These are phyloP conservation scores for Staphylotrichum tortipilum DNA, from an alignment of 495 filamentous ascomycete species.

Conservation along the genomic window DNA sequence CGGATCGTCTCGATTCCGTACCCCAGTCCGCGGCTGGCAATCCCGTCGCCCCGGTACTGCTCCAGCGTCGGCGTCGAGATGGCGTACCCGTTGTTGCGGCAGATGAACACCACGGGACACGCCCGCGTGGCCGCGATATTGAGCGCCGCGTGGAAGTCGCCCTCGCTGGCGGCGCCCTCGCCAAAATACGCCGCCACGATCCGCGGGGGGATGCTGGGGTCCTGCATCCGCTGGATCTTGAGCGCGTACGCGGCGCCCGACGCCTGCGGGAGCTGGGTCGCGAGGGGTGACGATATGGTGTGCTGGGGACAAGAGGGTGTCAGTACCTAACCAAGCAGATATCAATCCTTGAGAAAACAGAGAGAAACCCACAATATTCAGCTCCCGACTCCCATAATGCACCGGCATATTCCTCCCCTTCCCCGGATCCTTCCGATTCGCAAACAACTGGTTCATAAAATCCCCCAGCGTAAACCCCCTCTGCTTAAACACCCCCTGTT, in stretches of 20 bases:
- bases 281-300: constrained; percentile 86
- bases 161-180: constrained; percentile 94
- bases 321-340: constrained; percentile 15
- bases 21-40: constrained; percentile 86
- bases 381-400: constrained; percentile 77
- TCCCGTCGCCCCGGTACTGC: constrained; percentile 95
- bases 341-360: too few species aligned
- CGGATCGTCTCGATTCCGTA: constrained; percentile 97
- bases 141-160: constrained; percentile 93
- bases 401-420: constrained; percentile 95
- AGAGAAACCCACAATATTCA: constrained; percentile 61
- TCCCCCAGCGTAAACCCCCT: constrained; percentile 77
- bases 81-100: constrained; percentile 95
- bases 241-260: constrained; percentile 89
- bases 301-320: constrained; percentile 45
- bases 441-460: constrained; percentile 94
- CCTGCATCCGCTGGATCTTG: constrained; percentile 71
- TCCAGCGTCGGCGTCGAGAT: constrained; percentile 92
- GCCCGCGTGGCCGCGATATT: constrained; percentile 93
- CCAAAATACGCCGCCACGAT: constrained; percentile 90
- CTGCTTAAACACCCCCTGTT: constrained; percentile 83
- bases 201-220: constrained; percentile 53
- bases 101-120: constrained; percentile 89
- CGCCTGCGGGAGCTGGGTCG: constrained; percentile 93
- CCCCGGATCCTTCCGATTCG: constrained; percentile 74